phyloP scores from a whole-genome alignment of 345 rosid species.

The Psidium guajava region DNA sequence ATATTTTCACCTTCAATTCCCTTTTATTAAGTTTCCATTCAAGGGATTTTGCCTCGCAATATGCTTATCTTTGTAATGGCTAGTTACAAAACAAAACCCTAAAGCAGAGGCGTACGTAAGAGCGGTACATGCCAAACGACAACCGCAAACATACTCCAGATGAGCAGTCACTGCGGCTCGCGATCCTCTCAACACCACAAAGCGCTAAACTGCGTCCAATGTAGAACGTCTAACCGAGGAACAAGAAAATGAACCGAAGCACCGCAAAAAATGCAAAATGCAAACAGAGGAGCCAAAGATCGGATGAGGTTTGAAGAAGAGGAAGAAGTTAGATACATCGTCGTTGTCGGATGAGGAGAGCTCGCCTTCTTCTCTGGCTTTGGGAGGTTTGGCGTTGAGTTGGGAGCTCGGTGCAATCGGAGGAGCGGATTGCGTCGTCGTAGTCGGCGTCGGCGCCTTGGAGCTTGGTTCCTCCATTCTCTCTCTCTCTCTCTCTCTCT shows the following conservation, averaged over 20 bases:
- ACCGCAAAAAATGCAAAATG: background rate
- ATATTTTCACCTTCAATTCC: background rate
- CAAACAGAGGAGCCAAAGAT: background rate
- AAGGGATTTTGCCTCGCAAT: background rate
- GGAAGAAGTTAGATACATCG: slow-evolving; percentile 6
- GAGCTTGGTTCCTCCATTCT: background rate
- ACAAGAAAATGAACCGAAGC: background rate
- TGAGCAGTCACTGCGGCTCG: background rate
- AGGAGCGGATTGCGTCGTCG: background rate
- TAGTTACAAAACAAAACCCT: background rate
- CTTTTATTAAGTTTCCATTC: background rate
- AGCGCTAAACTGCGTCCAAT: background rate
- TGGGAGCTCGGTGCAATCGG: background rate
- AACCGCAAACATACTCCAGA: background rate
- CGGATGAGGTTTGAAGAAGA: background rate
- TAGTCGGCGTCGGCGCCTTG: background rate
- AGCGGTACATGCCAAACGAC: background rate
- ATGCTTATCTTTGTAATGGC: background rate
- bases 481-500: background rate
- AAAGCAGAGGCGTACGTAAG: background rate
- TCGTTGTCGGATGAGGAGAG: slow-evolving; percentile 61
- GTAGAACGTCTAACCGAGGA: background rate
- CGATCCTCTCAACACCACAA: background rate
- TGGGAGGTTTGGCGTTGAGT: slow-evolving; percentile 8
- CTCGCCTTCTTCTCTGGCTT: slow-evolving; percentile 75